Base-by-base conservation (phyloP, 2,329 filamentous ascomycete genomes). In the Samsoniella hepiali region DNA sequence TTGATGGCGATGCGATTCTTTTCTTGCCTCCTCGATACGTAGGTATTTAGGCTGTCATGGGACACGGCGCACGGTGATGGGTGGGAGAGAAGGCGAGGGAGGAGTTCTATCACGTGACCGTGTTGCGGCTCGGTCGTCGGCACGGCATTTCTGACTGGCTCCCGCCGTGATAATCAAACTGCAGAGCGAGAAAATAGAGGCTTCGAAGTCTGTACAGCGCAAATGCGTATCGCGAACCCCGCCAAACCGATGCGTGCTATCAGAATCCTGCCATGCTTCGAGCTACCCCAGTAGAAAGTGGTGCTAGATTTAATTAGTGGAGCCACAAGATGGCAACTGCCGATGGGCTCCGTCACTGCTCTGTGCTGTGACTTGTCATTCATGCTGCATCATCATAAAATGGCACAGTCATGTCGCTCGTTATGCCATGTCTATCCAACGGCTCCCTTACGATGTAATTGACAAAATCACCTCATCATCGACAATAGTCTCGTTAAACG, bases 401-500 rank as follows among this genome's bases (percentile, higher is more conserved):
- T 53, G 27, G 9, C 45, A 29, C 2, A 40, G 22, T 40, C 22
- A 61, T 56, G 62, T 59, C 27, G 62, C 11, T 42, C 17, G 11
- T 42, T 40, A 64, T 69, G 72, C 66, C 74, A 87, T 87, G 84
- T 84, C 81, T 66, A 94, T 95, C 71, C 81, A 82, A 67, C 86
- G 82, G 58, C 82, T 97, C 65, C 90, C 92, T 13, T 77, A 84
- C 44, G 82, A 90, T 68, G 91, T 90, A 63, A 82, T 87, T 69
- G 85, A 89, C 55, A 91, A 93, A 73, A 89, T 99, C 77, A 91
- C 89, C 72, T 97, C 94, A 0, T 96, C 94, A 0, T 86, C 87
- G n/a, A 81, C 84, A 62, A 89, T 98, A 68, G 90, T 87, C 1
- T 89, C 87, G 51, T 79, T 98, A 38, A 89, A 88, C 68, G 84